Percentiles rank a stretch among this genome's conserved stretches.
phyloP scores from a whole-genome alignment of 1,139 yeast species.

The Pneumocystis jirovecii region DNA sequence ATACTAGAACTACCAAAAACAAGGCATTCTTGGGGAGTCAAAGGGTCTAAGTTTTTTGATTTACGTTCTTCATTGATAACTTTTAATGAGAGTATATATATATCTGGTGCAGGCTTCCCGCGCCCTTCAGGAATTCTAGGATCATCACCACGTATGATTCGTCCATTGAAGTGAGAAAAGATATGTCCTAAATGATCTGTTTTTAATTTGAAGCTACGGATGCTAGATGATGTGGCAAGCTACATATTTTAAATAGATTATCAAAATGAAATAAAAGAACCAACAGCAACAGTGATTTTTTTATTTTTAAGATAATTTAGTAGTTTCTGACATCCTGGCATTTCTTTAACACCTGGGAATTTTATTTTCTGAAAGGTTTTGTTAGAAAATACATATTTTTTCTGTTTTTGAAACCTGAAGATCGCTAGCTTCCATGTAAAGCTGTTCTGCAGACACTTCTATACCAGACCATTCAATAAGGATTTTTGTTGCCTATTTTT shows the following conservation, averaged over 20 bases:
- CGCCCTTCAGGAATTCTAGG: constrained; percentile 61
- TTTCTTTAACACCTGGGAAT: constrained; percentile 51
- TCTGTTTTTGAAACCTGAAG: constrained; percentile 32
- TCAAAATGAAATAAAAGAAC: background rate
- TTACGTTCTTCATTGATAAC: constrained; percentile 34
- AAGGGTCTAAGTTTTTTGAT: constrained; percentile 15
- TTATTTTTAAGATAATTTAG: constrained; percentile 36
- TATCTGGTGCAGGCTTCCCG: constrained; percentile 89
- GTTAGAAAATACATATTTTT: background rate
- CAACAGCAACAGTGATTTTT: constrained; percentile 54
- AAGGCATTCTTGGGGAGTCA: constrained; percentile 46
- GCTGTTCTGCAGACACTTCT: constrained; percentile 52
- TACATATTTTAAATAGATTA: background rate
- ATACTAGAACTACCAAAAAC: constrained; percentile 34
- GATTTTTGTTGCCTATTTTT: constrained; percentile 35
- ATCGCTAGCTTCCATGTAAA: constrained; percentile 34
- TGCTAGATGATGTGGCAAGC: constrained; percentile 74
- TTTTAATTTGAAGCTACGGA: constrained; percentile 45
- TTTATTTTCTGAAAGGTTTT: constrained; percentile 17
- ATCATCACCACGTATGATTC: constrained; percentile 79
- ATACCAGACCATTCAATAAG: constrained; percentile 54
- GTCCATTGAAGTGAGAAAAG: constrained; percentile 44
- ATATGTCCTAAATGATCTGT: constrained; percentile 50
- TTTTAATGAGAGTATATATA: constrained; percentile 69
- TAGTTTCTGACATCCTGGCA: constrained; percentile 76